Evolutionary conservation across 2,329 filamentous ascomycete species (phyloP), one percentile per base, ranked within the genome.

Genomic region (Nectriaceae sp.): DNA sequence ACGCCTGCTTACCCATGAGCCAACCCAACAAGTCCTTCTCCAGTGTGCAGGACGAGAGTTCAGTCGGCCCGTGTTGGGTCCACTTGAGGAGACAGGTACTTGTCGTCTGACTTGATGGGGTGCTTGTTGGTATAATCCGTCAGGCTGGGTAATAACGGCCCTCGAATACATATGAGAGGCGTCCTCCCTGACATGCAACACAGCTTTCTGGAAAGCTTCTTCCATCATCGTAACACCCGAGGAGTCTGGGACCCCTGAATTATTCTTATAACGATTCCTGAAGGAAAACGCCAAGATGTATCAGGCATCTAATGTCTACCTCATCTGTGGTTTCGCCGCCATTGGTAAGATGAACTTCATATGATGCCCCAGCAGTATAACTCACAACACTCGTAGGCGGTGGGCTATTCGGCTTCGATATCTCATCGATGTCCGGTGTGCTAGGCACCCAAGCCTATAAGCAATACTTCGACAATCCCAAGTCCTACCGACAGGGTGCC

Each of bases 381-480:
- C 11, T 21, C 8, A 3, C 19, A 13, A 3, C 19, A 45, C 21
- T 15, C 21, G 5, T 76, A 73, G 86, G 86, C 57, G 87, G 87
- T 65, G 82, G 80, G 20, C 74, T 90, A 21, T 90, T 91, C 62
- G 89, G 88, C 59, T 91, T 91, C 65, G 88, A 91, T 70, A 89
- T 91, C 60, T 83, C 80, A 47, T 88, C 84, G 37, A 89, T 90
- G 86, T 84, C 81, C 31, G 82, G 80, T 39, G 81, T 84, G 20
- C 74, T 90, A 31, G 83, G 83, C 22, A 88, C 84, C 0, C 69
- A 83, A 47, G 79, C 84, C 40, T 91, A 91, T 66, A 83, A 83
- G 58, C 83, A 80, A 60, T 90, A 88, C 68, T 90, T 90, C 70
- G 74, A 83, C 59, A 79, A 89, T 46, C 78, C 78, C 3, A 64